These are phyloP conservation scores for Geotrichum histeridarum DNA, from an alignment of 1,139 yeast genomes.

Conservation along the genomic window DNA sequence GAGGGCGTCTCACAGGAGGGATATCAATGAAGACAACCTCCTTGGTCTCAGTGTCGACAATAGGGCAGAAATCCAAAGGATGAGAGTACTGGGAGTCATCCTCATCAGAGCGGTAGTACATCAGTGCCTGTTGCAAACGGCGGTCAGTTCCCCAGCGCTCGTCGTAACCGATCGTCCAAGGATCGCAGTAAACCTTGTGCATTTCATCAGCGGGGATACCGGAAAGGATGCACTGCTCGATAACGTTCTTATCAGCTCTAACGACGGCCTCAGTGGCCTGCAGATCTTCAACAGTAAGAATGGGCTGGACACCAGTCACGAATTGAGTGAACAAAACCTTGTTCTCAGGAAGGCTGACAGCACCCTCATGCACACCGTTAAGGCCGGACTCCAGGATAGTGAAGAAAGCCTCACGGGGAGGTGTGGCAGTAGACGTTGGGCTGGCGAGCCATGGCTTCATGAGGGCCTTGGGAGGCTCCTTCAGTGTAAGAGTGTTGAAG, in stretches of 20 bases:
- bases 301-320: conserved; percentile 64
- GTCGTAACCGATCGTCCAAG: conserved; percentile 83
- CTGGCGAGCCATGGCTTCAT: conserved; percentile 62
- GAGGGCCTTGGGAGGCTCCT: conserved; percentile 63
- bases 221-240: conserved; percentile 64
- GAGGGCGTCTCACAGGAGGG: conserved; percentile 68
- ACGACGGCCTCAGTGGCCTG: conserved; percentile 58
- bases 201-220: conserved; percentile 63
- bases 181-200: conserved; percentile 74
- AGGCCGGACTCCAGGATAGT: conserved; percentile 57
- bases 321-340: conserved; percentile 46
- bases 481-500: conserved; percentile 65
- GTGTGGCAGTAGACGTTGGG: conserved; percentile 40
- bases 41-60: conserved; percentile 64
- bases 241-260: conserved; percentile 63
- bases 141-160: conserved; percentile 76
- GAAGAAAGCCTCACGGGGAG: conserved; percentile 62
- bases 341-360: conserved; percentile 52
- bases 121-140: conserved; percentile 74
- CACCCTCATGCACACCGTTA: conserved; percentile 64
- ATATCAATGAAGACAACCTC: conserved; percentile 70
- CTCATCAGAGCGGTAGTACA: conserved; percentile 72
- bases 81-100: conserved; percentile 81
- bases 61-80: conserved; percentile 78
- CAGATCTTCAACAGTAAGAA: conserved; percentile 65